Percentiles rank a stretch among this genome's conserved stretches.
Evolutionary conservation across 805 yeast genomes (phyloP).

Genomic region (Candida quercuum): DNA sequence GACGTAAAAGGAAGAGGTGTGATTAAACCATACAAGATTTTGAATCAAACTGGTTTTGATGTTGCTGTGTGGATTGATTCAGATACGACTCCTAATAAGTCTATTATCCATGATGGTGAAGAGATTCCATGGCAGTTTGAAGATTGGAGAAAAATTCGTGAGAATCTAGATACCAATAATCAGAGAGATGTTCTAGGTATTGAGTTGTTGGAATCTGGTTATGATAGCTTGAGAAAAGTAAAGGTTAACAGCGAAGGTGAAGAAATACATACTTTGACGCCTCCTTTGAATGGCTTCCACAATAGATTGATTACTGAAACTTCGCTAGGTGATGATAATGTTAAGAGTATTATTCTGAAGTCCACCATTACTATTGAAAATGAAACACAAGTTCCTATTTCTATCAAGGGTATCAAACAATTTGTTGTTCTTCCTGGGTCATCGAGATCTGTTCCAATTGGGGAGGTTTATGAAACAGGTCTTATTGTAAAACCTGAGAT

Average conservation of each 20-base stretch:
- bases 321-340: conserved; percentile 63
- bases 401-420: conserved; percentile 28
- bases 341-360: conserved; percentile 70
- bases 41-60: conserved; percentile 81
- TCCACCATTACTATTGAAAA: conserved; percentile 73
- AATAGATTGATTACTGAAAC: conserved; percentile 73
- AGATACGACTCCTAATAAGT: conserved; percentile 19
- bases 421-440: conserved; percentile 49
- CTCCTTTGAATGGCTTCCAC: conserved; percentile 59
- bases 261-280: conserved; percentile 60
- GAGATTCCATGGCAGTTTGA: conserved; percentile 84
- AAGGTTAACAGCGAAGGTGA: conserved; percentile 83
- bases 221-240: conserved; percentile 47
- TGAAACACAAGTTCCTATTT: conserved; percentile 47
- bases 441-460: conserved; percentile 68
- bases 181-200: conserved; percentile 60
- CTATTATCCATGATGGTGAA: conserved; percentile 43
- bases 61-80: conserved; percentile 78
- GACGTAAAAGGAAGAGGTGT: conserved; percentile 64
- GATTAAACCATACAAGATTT: conserved; percentile 74
- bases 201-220: conserved; percentile 50
- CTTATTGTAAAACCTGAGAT: conserved; percentile 60
- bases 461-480: conserved; percentile 51
- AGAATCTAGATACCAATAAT: conserved; percentile 62
- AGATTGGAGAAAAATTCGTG: conserved; percentile 87